phyloP scores from a whole-genome alignment of 345 rosid genomes.

The Arabidopsis suecica region DNA sequence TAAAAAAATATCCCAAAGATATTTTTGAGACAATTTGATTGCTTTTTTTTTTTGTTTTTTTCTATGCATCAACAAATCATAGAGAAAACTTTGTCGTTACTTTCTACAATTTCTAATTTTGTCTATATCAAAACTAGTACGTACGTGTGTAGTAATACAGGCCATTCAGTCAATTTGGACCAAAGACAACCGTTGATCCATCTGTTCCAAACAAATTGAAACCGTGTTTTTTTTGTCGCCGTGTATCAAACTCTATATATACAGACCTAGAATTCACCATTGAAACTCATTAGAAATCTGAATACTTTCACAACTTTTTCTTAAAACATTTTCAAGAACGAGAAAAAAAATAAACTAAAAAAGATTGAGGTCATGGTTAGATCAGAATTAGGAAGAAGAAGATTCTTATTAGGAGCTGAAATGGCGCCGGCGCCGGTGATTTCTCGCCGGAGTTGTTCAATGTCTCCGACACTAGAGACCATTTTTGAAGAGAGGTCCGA shows the following conservation, averaged over 20 bases:
- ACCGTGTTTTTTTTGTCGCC: slow-evolving; percentile 40
- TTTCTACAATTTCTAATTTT: slow-evolving; percentile 22
- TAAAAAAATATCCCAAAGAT: slow-evolving; percentile 18
- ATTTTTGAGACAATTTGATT: neutral
- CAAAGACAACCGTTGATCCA: slow-evolving; percentile 36
- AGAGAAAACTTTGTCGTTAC: slow-evolving; percentile 22
- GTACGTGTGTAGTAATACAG: slow-evolving; percentile 37
- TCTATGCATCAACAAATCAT: slow-evolving; percentile 32
- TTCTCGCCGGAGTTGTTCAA: slow-evolving; percentile 44
- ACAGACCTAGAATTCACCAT: slow-evolving; percentile 12
- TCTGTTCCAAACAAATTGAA: slow-evolving; percentile 28
- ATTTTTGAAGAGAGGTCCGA: slow-evolving; percentile 55
- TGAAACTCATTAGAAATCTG: slow-evolving; percentile 19
- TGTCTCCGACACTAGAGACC: slow-evolving; percentile 54
- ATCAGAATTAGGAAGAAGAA: slow-evolving; percentile 39
- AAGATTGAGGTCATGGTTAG: slow-evolving; percentile 37
- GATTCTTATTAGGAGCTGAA: slow-evolving; percentile 41
- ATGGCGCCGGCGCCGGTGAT: slow-evolving; percentile 47
- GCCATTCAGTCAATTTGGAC: slow-evolving; percentile 33
- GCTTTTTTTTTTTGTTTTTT: neutral
- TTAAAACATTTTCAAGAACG: slow-evolving; percentile 36
- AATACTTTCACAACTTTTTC: slow-evolving; percentile 27
- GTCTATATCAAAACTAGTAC: slow-evolving; percentile 26
- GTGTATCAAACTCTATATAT: slow-evolving; percentile 32
- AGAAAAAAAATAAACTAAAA: neutral